These are phyloP conservation scores for Ophiocordyceps camponoti-saundersi DNA, from an alignment of 2,329 filamentous ascomycete species.

Conservation along the genomic window DNA sequence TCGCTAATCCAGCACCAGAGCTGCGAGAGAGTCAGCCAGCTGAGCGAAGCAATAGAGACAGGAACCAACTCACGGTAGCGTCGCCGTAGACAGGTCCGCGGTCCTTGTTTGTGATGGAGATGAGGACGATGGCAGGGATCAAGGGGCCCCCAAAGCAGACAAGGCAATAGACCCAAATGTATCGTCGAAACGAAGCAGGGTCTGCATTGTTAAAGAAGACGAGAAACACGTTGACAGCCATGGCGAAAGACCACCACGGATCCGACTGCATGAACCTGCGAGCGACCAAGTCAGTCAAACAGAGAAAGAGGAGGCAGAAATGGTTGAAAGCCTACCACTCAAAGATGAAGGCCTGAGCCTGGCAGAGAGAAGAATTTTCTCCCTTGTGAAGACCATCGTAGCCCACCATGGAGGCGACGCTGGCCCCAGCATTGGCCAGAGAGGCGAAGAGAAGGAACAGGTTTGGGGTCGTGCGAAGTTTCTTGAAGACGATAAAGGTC, in stretches of 20 bases:
- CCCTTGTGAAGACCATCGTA: slow-evolving; percentile 43
- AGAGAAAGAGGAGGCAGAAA: neutral
- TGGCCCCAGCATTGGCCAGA: slow-evolving; percentile 31
- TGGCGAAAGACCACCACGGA: slow-evolving; percentile 61
- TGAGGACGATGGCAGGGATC: slow-evolving; percentile 45
- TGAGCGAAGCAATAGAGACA: neutral
- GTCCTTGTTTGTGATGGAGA: slow-evolving; percentile 32
- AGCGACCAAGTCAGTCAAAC: neutral
- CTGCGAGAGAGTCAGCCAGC: slow-evolving; percentile 12
- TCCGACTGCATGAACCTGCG: slow-evolving; percentile 60
- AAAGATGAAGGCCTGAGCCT: slow-evolving; percentile 41
- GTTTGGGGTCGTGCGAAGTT: slow-evolving; percentile 38
- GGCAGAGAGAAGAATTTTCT: slow-evolving; percentile 39
- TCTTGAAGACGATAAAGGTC: slow-evolving; percentile 30
- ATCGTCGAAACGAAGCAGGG: slow-evolving; percentile 47
- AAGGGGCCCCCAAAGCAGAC: slow-evolving; percentile 56
- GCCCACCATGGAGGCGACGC: slow-evolving; percentile 52
- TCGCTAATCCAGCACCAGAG: slow-evolving; percentile 44
- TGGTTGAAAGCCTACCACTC: slow-evolving; percentile 31
- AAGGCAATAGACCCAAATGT: slow-evolving; percentile 51
- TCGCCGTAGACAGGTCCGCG: slow-evolving; percentile 32
- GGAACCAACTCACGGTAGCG: slow-evolving; percentile 28
- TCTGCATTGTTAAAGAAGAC: slow-evolving; percentile 41
- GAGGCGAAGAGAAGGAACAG: slow-evolving; percentile 24
- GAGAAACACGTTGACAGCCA: slow-evolving; percentile 68